Conservation (phyloP, 1,139 yeast genomes). For the Diutina scorzettiae region DNA sequence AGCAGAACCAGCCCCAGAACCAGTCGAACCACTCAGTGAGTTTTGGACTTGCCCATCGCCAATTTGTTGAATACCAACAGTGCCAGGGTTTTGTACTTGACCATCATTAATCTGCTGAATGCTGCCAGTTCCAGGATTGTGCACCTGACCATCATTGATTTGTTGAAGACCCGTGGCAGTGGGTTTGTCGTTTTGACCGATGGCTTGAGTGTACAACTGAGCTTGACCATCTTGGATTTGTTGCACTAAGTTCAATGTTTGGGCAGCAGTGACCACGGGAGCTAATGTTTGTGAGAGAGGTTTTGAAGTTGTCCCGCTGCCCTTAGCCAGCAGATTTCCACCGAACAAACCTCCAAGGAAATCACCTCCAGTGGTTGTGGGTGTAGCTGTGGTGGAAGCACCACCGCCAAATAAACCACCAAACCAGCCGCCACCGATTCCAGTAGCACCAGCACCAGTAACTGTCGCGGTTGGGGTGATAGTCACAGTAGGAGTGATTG, state of each 20-base stretch:
- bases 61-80: slow-evolving; percentile 23
- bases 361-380: background rate
- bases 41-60: slow-evolving; percentile 43
- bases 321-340: too few relatives aligned
- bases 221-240: background rate
- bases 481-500: background rate
- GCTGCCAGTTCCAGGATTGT: slow-evolving; percentile 20
- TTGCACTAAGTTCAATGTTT: background rate
- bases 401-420: too few relatives aligned
- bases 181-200: slow-evolving; percentile 8
- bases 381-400: background rate
- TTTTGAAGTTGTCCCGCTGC: background rate
- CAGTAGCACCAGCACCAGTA: too few relatives aligned
- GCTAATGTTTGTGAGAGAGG: background rate
- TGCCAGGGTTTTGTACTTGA: slow-evolving; percentile 10
- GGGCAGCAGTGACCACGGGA: background rate
- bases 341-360: background rate
- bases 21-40: slow-evolving; percentile 10
- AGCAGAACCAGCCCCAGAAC: slow-evolving; percentile 6
- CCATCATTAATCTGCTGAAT: slow-evolving; percentile 5
- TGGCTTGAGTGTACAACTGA: slow-evolving; percentile 4
- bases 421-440: too few relatives aligned
- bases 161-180: slow-evolving; percentile 7
- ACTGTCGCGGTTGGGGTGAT: too few relatives aligned
- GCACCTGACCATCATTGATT: slow-evolving; percentile 8